Evolutionary conservation across 495 filamentous ascomycete genomes (phyloP).

Genomic region (Xylaria cubensis): DNA sequence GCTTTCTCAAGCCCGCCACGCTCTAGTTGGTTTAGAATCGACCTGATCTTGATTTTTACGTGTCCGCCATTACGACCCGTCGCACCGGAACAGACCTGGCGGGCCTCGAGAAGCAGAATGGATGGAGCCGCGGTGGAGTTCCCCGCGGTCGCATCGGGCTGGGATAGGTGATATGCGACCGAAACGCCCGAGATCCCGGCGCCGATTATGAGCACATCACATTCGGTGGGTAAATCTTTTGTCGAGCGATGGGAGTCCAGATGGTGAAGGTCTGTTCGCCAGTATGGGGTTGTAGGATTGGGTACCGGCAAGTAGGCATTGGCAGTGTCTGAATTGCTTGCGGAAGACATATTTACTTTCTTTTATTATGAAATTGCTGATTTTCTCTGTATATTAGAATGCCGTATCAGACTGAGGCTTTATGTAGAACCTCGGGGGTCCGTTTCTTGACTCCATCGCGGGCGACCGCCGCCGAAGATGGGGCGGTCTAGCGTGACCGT

Average conservation of each 20-base stretch:
- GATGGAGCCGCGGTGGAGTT: background rate
- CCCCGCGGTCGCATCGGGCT: background rate
- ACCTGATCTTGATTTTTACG: conserved; percentile 32
- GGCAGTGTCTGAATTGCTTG: background rate
- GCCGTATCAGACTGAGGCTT: background rate
- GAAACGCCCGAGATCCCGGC: conserved; percentile 35
- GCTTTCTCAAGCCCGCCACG: conserved; percentile 41
- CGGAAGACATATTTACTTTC: conserved; percentile 1
- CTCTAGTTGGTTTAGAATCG: conserved; percentile 33
- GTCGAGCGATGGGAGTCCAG: conserved; percentile 40
- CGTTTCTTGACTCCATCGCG: background rate
- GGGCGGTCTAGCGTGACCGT: background rate
- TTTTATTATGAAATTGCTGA: background rate
- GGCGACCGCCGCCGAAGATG: background rate
- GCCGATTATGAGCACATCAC: conserved; percentile 42
- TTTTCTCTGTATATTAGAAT: background rate
- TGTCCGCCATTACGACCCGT: conserved; percentile 54
- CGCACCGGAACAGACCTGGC: conserved; percentile 48
- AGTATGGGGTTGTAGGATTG: conserved; percentile 36
- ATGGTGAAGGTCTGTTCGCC: conserved; percentile 37
- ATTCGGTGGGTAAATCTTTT: conserved; percentile 30
- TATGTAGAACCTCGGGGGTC: background rate
- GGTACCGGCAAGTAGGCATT: conserved; percentile 27
- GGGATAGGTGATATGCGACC: conserved; percentile 35
- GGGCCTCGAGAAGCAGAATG: conserved; percentile 48